Base-by-base conservation (phyloP, 106 monocot genomes). In the Alisma plantagoaquatica region DNA sequence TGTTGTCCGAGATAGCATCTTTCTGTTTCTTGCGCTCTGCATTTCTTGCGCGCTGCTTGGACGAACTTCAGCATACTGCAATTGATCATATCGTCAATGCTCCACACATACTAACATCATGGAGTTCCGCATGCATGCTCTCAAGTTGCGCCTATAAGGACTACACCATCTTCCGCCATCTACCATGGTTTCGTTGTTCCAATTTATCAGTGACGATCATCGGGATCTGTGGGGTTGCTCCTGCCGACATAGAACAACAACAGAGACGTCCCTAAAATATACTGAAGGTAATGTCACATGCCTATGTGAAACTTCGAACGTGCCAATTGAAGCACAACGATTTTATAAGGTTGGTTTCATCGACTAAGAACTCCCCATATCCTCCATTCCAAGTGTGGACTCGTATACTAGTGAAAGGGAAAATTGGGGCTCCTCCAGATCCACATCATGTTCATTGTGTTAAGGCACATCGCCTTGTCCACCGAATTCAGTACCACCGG, bases 171-270 rank as follows among this genome's bases (percentile, higher is more conserved):
- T 22, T 70, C 22, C 53, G 59, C 46, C 85, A 77, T 28, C 68
- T 53, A 84, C 84, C 84, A 62, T 70, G 78, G 23, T 62, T 56
- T 44, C 91, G 84, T 22, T 84, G 72, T 38, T 91, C 85, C 51
- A 84, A 84, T 0, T 29, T 17, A 1, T 60, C 51, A 28, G 85
- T 81, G 11, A 22, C 18, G 4, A 25, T 29, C 2, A 51, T 51
- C 54, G 0, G 74, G 67, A 44, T 85, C 85, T 67, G 61, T 85
- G 10, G 77, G 81, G 56, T 75, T 91, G 77, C 91, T 91, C 72
- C 81, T 91, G 2, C 91, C 91, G 2, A 91, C 91, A 49, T 91
- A 91, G 7, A 91, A 67, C 81, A 91, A 81, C 59, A 81, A 80
- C 17, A 91, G 19, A 56, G 3, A 38, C 42, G 42, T 45, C 47